Percentiles rank a stretch among this genome's conserved stretches.
Evolutionary conservation across 306 rosid species (phyloP).

Genomic region (Gleditsia sinensis): DNA sequence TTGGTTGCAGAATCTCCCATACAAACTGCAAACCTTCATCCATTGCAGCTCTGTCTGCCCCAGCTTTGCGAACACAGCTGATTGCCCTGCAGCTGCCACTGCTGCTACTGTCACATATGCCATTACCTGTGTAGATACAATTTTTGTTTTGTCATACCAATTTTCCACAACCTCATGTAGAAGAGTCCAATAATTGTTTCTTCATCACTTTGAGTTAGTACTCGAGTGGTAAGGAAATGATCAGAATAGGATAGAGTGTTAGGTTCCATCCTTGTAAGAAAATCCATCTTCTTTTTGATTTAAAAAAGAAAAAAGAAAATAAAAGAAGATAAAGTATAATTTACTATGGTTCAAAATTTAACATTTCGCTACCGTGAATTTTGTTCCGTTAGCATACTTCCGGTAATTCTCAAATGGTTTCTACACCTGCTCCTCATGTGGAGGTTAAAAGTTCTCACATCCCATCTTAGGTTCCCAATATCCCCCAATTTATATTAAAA

Average conservation of each 20-base stretch:
- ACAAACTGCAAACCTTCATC: slow-evolving; percentile 71
- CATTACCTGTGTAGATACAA: slow-evolving; percentile 49
- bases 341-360: too few species aligned
- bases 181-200: background rate
- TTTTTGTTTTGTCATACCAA: background rate
- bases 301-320: too few species aligned
- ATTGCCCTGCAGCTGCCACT: slow-evolving; percentile 66
- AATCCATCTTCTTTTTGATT: too few species aligned
- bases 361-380: too few species aligned
- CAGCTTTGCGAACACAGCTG: slow-evolving; percentile 59
- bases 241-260: background rate
- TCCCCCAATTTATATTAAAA: too few species aligned
- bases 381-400: too few species aligned
- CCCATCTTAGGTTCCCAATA: too few species aligned
- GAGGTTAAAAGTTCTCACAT: too few species aligned
- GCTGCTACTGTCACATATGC: slow-evolving; percentile 75
- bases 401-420: too few species aligned
- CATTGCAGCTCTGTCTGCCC: slow-evolving; percentile 84
- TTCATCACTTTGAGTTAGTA: background rate
- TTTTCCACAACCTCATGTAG: slow-evolving; percentile 38
- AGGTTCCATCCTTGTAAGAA: background rate
- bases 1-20: slow-evolving; percentile 79
- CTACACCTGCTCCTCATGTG: too few species aligned
- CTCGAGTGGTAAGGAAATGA: background rate
- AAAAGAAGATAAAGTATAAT: too few species aligned